Percentiles rank a stretch among this genome's conserved stretches.
Evolutionary conservation across 257 asterid genomes (phyloP).

Genomic region (Solanum habrochaites): DNA sequence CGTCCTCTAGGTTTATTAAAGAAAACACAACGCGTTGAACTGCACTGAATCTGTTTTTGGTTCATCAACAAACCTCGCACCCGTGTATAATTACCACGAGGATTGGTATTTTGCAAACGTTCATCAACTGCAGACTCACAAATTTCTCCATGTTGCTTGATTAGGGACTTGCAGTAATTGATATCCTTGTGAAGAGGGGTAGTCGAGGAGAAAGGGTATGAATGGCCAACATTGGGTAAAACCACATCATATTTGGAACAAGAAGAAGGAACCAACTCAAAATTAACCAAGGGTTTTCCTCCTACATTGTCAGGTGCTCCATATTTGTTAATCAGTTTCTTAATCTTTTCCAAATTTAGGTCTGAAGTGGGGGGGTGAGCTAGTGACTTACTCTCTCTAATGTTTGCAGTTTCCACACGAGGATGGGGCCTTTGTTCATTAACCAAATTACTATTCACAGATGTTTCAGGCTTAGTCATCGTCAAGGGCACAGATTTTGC

Average conservation of each 20-base stretch:
- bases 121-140: not conserved
- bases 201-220: not conserved
- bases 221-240: not conserved
- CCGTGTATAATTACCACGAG: constrained; percentile 5
- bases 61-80: constrained; percentile 5
- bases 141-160: constrained; percentile 25
- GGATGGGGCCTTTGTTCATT: constrained; percentile 12
- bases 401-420: not conserved
- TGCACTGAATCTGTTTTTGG: not conserved
- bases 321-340: not conserved
- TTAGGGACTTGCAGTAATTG: constrained; percentile 7
- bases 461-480: not conserved
- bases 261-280: not conserved
- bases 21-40: constrained; percentile 11
- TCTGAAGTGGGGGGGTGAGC: constrained; percentile 1
- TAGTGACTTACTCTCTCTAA: not conserved
- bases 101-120: not conserved
- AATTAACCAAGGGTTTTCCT: not conserved
- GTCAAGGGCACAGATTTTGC: not conserved
- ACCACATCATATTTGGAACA: not conserved
- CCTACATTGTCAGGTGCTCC: not conserved
- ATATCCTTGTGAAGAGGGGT: constrained; percentile 10
- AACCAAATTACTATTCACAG: not conserved
- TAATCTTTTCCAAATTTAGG: not conserved
- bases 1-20: constrained; percentile 18